A percentile compares a stretch with the other conserved stretches of the same genome.
These are phyloP conservation scores for Ricinus communis DNA, from an alignment of 345 rosid genomes.

Conservation along the genomic window DNA sequence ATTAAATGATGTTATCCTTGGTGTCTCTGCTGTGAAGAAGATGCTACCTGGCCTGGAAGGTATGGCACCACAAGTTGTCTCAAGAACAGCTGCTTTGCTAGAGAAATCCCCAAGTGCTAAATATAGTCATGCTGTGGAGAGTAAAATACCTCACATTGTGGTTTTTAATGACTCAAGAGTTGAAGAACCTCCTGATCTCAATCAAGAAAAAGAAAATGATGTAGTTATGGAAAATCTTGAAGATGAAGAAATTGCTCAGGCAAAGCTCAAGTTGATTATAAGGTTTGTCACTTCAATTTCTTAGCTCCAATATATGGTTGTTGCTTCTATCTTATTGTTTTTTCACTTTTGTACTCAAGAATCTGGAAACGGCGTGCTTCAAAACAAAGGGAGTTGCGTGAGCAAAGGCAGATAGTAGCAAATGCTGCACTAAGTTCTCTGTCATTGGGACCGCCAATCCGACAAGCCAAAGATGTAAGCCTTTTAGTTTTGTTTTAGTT, in stretches of 20 bases:
- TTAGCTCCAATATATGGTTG: constrained; percentile 13
- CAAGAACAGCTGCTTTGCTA: constrained; percentile 37
- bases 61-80: constrained; percentile 33
- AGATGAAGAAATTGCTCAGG: constrained; percentile 61
- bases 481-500: constrained; percentile 19
- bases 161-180: constrained; percentile 35
- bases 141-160: constrained; percentile 25
- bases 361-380: constrained; percentile 77
- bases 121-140: constrained; percentile 26
- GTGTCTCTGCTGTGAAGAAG: constrained; percentile 35
- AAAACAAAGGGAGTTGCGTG: constrained; percentile 55
- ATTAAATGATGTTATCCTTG: constrained; percentile 27
- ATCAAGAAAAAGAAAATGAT: constrained; percentile 39
- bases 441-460: constrained; percentile 71
- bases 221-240: constrained; percentile 30
- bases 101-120: constrained; percentile 38
- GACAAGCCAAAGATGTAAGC: constrained; percentile 57
- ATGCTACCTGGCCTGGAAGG: constrained; percentile 35
- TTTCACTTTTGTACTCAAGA: constrained; percentile 43
- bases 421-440: constrained; percentile 70
- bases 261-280: constrained; percentile 80
- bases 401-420: constrained; percentile 65
- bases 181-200: constrained; percentile 31
- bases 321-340: neutral
- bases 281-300: constrained; percentile 48